A percentile compares a stretch with the other conserved stretches of the same genome.
phyloP scores from a whole-genome alignment of 2,329 filamentous ascomycete species.

The Daldinia eschscholtzii region DNA sequence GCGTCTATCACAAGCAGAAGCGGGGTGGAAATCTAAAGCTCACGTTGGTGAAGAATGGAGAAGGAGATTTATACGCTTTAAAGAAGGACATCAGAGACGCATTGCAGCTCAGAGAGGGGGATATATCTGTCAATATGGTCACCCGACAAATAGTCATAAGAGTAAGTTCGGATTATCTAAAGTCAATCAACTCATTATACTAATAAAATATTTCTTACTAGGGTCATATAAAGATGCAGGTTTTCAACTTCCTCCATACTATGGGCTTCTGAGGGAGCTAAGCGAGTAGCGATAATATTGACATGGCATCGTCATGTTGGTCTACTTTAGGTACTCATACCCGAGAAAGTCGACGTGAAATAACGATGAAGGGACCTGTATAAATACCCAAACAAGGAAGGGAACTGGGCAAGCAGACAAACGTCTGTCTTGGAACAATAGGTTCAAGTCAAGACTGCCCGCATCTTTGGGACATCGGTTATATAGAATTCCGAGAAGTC shows the following conservation, averaged over 20 bases:
- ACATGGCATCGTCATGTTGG: no score
- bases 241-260: slow-evolving; percentile 45
- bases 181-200: slow-evolving; percentile 6
- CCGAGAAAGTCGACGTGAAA: background rate
- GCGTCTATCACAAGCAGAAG: slow-evolving; percentile 81
- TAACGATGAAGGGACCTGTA: slow-evolving; percentile 2
- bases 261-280: slow-evolving; percentile 46
- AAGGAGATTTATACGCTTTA: slow-evolving; percentile 76
- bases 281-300: background rate
- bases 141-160: slow-evolving; percentile 83
- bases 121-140: slow-evolving; percentile 67
- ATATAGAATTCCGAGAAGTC: slow-evolving; percentile 18
- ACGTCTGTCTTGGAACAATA: slow-evolving; percentile 3
- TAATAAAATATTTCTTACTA: slow-evolving; percentile 21
- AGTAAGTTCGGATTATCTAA: slow-evolving; percentile 59
- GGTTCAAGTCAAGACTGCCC: slow-evolving; percentile 1
- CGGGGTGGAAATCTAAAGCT: slow-evolving; percentile 80
- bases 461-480: background rate
- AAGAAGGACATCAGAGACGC: slow-evolving; percentile 71
- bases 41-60: slow-evolving; percentile 82
- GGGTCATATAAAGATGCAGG: slow-evolving; percentile 44
- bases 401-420: background rate
- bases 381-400: slow-evolving; percentile 6
- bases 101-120: slow-evolving; percentile 67
- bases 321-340: background rate